These are phyloP conservation scores for Citrus hindsii DNA, from an alignment of 345 rosid genomes.

Conservation along the genomic window DNA sequence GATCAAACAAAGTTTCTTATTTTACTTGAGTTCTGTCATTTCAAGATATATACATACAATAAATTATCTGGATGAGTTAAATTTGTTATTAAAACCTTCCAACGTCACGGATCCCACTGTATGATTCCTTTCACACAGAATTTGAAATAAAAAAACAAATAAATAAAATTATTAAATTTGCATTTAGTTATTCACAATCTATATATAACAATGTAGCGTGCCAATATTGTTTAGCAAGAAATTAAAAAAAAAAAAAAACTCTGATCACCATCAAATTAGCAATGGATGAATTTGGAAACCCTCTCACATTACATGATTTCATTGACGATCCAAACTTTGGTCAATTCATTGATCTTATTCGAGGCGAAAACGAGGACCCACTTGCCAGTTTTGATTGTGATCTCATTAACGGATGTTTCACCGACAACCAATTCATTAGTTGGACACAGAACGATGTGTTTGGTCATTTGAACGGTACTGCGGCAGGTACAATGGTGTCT, in stretches of 20 bases:
- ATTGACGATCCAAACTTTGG: slow-evolving; percentile 50
- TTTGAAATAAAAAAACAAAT: no score
- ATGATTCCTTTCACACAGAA: background rate
- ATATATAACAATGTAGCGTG: no score
- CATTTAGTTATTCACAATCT: background rate
- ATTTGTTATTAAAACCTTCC: background rate
- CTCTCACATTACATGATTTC: slow-evolving; percentile 38
- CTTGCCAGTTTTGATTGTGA: slow-evolving; percentile 27
- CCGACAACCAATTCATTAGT: slow-evolving; percentile 8
- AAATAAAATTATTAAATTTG: no score
- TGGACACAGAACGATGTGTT: slow-evolving; percentile 22
- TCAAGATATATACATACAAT: background rate
- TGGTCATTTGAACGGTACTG: background rate
- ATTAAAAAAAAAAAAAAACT: no score
- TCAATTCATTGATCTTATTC: slow-evolving; percentile 54
- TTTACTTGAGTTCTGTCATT: background rate
- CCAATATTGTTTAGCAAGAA: no score
- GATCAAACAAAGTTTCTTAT: background rate
- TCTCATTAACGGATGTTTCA: slow-evolving; percentile 28
- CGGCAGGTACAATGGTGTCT: slow-evolving; percentile 13
- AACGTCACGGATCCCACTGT: background rate
- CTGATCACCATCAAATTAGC: background rate
- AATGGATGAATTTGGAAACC: slow-evolving; percentile 19
- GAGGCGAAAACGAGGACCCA: slow-evolving; percentile 43
- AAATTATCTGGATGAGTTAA: background rate